Evolutionary conservation across 176 grass and related monocot genomes (phyloP), one percentile per base, ranked within the genome.

Genomic region (Avena eriantha): DNA sequence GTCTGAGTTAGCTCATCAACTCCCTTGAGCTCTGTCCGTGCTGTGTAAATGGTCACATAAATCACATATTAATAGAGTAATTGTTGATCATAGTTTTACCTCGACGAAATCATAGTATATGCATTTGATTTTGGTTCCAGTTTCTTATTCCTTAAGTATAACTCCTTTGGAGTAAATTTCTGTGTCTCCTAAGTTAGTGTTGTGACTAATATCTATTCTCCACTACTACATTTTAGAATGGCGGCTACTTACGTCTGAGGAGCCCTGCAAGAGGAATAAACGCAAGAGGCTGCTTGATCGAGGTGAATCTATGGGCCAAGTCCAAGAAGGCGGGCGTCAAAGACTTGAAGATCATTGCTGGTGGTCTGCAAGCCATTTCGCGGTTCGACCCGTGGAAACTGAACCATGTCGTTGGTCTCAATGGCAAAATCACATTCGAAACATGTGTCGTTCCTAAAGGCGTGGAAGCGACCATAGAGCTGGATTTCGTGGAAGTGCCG

Each of bases 401-500:
- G 0, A 23, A 48, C 70, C n/a, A 73, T 73, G 43, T 73, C 13
- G 8, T 4, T 48, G 12, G 10, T 2, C 2, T 14, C 3, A 48
- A 73, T 0, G 70, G 70, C 0, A 13, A 2, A 14, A 48, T 48
- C 43, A 73, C 11, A 24, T 73, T 73, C 10, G n/a, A 73, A 7
- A 15, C 70, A 21, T 48, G 5, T 16, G 43, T 73, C 15, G 19
- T n/a, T 4, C 39, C 39, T 47, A 48, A 73, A 73, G 70, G 70
- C 0, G 70, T 73, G 35, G 70, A 73, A n/a, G 70, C 70, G 11
- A 73, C 70, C 21, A 73, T 73, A 14, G 33, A 73, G 16, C 70
- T 73, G 39, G 70, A 73, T 73, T 73, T 73, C 12, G 4, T 73
- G 2, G 70, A 73, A 48, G 70, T 73, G 36, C 70, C 70, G 5